Conservation (phyloP, 345 rosid genomes). For the Eucalyptus microcorys region DNA sequence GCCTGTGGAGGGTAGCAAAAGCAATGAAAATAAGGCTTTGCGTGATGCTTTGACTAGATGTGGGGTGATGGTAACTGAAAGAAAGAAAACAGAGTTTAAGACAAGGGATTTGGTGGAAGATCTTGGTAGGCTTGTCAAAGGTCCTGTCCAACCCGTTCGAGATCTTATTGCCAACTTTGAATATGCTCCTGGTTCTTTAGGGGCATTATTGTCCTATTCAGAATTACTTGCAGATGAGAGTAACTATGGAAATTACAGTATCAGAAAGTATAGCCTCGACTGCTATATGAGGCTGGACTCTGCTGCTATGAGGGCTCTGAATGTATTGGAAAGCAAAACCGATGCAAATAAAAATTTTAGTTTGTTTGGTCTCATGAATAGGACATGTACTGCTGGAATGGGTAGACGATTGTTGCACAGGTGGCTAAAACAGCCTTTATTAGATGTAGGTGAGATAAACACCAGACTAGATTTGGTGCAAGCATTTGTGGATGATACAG, state of each 20-base stretch:
- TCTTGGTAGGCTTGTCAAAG: slow-evolving; percentile 77
- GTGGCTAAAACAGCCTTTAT: slow-evolving; percentile 95
- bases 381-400: slow-evolving; percentile 98
- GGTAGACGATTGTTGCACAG: slow-evolving; percentile 85
- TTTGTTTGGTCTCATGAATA: slow-evolving; percentile 94
- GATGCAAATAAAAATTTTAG: slow-evolving; percentile 95
- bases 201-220: slow-evolving; percentile 69
- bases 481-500: slow-evolving; percentile 85
- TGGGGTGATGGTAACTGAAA: slow-evolving; percentile 80
- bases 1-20: slow-evolving; percentile 58
- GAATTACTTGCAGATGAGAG: slow-evolving; percentile 82
- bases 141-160: slow-evolving; percentile 71
- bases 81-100: slow-evolving; percentile 78
- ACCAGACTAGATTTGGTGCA: slow-evolving; percentile 78
- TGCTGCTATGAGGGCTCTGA: slow-evolving; percentile 93
- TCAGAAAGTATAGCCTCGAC: slow-evolving; percentile 47
- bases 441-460: slow-evolving; percentile 67
- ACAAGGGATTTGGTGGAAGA: slow-evolving; percentile 86
- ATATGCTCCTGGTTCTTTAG: slow-evolving; percentile 74
- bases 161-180: slow-evolving; percentile 82
- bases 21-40: slow-evolving; percentile 42
- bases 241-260: slow-evolving; percentile 66
- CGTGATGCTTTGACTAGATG: slow-evolving; percentile 63
- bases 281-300: slow-evolving; percentile 87
- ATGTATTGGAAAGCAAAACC: slow-evolving; percentile 89